phyloP scores from a whole-genome alignment of 768 basidiomycete genomes.

The Hygrocybe punicea region DNA sequence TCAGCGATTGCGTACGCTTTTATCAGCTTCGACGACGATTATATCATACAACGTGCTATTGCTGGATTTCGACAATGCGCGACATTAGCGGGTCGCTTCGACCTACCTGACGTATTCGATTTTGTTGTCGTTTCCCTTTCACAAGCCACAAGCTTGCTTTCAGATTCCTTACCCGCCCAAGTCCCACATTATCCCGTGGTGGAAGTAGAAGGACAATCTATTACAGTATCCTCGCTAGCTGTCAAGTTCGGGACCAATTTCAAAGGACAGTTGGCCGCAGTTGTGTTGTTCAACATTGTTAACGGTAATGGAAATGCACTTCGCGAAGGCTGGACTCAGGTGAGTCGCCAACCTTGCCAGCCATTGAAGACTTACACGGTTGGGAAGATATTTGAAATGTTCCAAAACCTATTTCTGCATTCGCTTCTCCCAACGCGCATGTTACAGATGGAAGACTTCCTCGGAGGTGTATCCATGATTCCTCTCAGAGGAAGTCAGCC shows the following conservation, averaged over 20 bases:
- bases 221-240: slow-evolving; percentile 89
- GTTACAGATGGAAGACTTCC: slow-evolving; percentile 97
- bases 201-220: slow-evolving; percentile 81
- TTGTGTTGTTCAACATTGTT: slow-evolving; percentile 95
- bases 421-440: slow-evolving; percentile 86
- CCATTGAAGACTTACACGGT: neutral
- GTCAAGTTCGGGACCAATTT: slow-evolving; percentile 94
- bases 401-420: slow-evolving; percentile 92
- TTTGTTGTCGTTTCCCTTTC: slow-evolving; percentile 92
- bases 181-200: slow-evolving; percentile 85
- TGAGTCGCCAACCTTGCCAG: slow-evolving; percentile 28
- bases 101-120: slow-evolving; percentile 93
- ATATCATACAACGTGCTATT: slow-evolving; percentile 91
- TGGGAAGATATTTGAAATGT: slow-evolving; percentile 92
- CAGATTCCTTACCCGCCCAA: slow-evolving; percentile 63
- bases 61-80: slow-evolving; percentile 97
- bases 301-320: slow-evolving; percentile 94
- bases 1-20: slow-evolving; percentile 96
- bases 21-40: slow-evolving; percentile 94
- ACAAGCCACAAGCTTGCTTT: slow-evolving; percentile 83
- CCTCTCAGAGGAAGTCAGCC: slow-evolving; percentile 78
- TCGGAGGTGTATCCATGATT: slow-evolving; percentile 91
- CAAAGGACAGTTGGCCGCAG: slow-evolving; percentile 92
- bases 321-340: slow-evolving; percentile 92
- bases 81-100: slow-evolving; percentile 83